These are phyloP conservation scores for Spizellomyces punctatus DNA, from an alignment of 192 early-diverging fungal species.

Conservation along the genomic window DNA sequence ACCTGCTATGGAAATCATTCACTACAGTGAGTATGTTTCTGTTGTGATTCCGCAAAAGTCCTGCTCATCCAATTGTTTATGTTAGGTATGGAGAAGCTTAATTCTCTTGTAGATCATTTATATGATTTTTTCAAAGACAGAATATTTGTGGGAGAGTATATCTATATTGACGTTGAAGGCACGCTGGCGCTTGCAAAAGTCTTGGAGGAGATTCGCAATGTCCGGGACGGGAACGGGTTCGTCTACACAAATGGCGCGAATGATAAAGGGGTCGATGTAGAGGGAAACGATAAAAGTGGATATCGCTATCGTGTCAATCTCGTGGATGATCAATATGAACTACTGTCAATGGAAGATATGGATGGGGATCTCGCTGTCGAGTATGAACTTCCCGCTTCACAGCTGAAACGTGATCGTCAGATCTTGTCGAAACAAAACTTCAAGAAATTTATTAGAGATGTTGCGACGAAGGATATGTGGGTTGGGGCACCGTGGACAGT, in stretches of 20 bases:
- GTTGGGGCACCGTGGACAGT: conserved; percentile 75
- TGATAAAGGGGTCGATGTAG: not conserved
- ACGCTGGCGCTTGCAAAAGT: conserved; percentile 12
- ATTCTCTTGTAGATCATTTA: conserved; percentile 63
- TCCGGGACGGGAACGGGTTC: too few relatives aligned
- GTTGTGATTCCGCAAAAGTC: not conserved
- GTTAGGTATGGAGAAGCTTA: conserved; percentile 58
- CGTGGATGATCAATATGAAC: conserved; percentile 54
- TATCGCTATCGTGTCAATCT: conserved; percentile 39
- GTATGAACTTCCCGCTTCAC: conserved; percentile 26
- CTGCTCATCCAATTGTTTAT: not conserved
- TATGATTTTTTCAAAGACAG: conserved; percentile 59
- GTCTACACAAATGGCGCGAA: not conserved
- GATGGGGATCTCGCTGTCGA: conserved; percentile 37
- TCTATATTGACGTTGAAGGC: conserved; percentile 40
- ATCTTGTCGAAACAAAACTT: conserved; percentile 72
- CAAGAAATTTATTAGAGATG: conserved; percentile 71
- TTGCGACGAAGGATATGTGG: conserved; percentile 65
- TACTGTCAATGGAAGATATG: conserved; percentile 31
- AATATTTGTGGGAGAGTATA: conserved; percentile 56
- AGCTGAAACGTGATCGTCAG: conserved; percentile 59
- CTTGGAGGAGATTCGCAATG: conserved; percentile 2
- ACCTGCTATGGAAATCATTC: conserved; percentile 63
- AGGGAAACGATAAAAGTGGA: not conserved
- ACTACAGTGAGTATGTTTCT: conserved; percentile 63